phyloP scores from a whole-genome alignment of 169 alveolate species.

The Cryptosporidium baileyi region DNA sequence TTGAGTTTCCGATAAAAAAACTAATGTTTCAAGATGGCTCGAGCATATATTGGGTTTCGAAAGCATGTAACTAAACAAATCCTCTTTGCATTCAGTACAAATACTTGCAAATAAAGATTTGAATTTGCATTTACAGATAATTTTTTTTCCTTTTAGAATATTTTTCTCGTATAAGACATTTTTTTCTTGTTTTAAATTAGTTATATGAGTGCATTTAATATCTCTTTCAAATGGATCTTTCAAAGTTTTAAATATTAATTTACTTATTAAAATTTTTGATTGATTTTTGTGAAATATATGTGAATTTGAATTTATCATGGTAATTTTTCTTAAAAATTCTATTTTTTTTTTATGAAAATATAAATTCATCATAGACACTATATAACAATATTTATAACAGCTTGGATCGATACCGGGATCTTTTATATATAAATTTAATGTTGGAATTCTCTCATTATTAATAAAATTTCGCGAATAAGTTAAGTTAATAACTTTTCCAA shows the following conservation, averaged over 20 bases:
- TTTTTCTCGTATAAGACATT: too few species aligned
- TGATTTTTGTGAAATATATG: too few species aligned
- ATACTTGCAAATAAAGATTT: neutral
- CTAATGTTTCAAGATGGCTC: neutral
- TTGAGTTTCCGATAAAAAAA: neutral
- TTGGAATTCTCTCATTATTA: neutral
- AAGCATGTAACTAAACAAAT: conserved; percentile 5
- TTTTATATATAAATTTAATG: neutral
- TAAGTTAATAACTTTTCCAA: neutral
- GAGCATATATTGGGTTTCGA: neutral
- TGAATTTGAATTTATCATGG: too few species aligned
- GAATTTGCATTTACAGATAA: too few species aligned
- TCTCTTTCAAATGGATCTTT: too few species aligned
- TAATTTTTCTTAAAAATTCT: neutral
- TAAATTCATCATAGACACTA: neutral
- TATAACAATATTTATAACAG: neutral
- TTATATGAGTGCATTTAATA: too few species aligned
- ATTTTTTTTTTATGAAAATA: neutral
- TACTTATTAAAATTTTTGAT: too few species aligned
- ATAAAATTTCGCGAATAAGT: neutral
- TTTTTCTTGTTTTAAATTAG: too few species aligned
- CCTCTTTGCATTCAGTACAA: neutral
- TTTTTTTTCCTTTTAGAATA: too few species aligned
- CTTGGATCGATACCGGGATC: conserved; percentile 47
- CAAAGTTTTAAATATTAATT: too few species aligned